phyloP scores from a whole-genome alignment of 2,329 filamentous ascomycete genomes.

The Lecanicillium sp. region DNA sequence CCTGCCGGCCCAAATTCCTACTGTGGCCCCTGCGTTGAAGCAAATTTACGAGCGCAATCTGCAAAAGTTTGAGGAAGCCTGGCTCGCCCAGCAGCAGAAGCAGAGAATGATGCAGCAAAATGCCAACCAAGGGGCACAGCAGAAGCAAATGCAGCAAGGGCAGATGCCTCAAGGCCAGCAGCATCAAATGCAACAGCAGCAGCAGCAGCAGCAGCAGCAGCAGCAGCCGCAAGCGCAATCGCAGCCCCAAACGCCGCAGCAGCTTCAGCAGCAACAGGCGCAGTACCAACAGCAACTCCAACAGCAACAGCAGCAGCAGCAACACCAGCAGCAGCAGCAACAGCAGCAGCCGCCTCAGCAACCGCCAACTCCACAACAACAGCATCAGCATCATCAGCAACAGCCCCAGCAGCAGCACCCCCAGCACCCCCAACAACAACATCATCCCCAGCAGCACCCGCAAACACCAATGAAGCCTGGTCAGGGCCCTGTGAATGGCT shows the following conservation, averaged over 20 bases:
- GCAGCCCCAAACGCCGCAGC: constrained; percentile 28
- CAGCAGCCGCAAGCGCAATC: constrained; percentile 25
- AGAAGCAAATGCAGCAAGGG: constrained; percentile 31
- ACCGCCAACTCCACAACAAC: constrained; percentile 15
- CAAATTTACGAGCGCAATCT: constrained; percentile 71
- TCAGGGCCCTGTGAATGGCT: constrained; percentile 28
- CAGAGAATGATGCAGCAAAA: constrained; percentile 46
- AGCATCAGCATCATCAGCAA: constrained; percentile 21
- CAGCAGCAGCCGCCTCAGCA: constrained; percentile 21
- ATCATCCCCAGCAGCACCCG: not conserved
- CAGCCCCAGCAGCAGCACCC: constrained; percentile 10
- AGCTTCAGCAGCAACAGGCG: constrained; percentile 30
- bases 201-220: constrained; percentile 30
- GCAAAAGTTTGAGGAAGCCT: constrained; percentile 66
- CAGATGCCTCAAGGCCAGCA: constrained; percentile 27
- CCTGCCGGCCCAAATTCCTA: constrained; percentile 56
- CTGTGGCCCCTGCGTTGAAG: constrained; percentile 62
- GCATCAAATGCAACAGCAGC: constrained; percentile 27
- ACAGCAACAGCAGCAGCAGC: constrained; percentile 18
- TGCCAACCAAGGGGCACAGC: constrained; percentile 15
- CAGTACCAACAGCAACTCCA: constrained; percentile 17
- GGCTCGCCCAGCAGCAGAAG: constrained; percentile 49
- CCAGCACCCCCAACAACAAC: constrained; percentile 3
- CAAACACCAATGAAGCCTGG: constrained; percentile 33
- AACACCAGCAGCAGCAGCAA: constrained; percentile 27